Evolutionary conservation across 805 yeast genomes (phyloP), one percentile per base, ranked within the genome.

Genomic region (Ogataea philodendri): DNA sequence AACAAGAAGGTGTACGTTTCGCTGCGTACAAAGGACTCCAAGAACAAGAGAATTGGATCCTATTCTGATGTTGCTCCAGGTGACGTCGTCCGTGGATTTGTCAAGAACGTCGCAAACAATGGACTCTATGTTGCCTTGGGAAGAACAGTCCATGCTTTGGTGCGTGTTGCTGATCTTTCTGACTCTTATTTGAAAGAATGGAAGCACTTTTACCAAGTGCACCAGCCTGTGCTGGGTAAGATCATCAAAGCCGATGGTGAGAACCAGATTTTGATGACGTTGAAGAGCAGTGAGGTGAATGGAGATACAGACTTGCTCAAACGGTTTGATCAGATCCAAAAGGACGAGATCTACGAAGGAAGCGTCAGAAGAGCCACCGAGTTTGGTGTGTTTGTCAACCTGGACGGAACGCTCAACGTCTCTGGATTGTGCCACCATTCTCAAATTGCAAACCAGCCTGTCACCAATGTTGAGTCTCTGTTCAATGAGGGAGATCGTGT

Each of bases 401-500:
- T 90, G 36, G 88, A 81, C 47, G 84, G 82, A 28, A 80, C 93
- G 25, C 63, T 75, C 36, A 77, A 77, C 51, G 70, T 88, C 39
- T 76, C 84, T 52, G 98, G 97, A 39, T 72, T 90, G 46, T 88
- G 96, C 49, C 97, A 90, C 56, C 80, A 74, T 39, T 72, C 89
- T 24, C 83, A 90, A 60, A 81, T 90, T 39, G 80, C 96, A 20
- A 93, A 84, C 47, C 79, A 77, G 37, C 45, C 48, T 15, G 68
- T 78, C 22, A 72, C 71, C 24, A 77, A 87, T 50, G 60, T 84
- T 17, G 55, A 67, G 27, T 67, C 78, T 9, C 69, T 90, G 39
- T 90, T 90, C 60, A 81, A 84, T 36, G 85, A 77, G 51, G 97
- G 97, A 46, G 97, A 90, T 56, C 72, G 82, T 44, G 97, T 90